These are phyloP conservation scores for Tagetes erecta DNA, from an alignment of 129 eudicot genomes.

Conservation along the genomic window DNA sequence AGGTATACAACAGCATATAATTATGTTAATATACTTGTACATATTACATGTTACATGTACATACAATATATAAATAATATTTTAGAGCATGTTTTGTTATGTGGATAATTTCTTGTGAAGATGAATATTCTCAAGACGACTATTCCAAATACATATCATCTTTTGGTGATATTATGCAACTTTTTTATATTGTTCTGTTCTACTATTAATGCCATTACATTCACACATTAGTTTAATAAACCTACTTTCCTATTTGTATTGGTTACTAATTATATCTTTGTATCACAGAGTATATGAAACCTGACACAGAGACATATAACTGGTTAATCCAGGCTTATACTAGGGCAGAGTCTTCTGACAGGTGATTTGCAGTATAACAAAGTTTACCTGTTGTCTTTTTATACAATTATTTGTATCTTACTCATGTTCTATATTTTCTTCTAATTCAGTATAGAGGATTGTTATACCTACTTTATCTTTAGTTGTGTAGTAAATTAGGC, in stretches of 20 bases:
- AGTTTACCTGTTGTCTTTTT: background rate
- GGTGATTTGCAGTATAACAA: slow-evolving; percentile 41
- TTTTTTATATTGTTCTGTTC: background rate
- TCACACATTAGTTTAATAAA: background rate
- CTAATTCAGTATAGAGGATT: background rate
- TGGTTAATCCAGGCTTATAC: slow-evolving; percentile 98
- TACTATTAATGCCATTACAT: background rate
- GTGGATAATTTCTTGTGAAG: too few species aligned
- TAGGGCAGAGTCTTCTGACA: slow-evolving; percentile 89
- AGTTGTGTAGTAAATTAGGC: background rate
- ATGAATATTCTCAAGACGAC: too few species aligned
- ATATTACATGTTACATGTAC: too few species aligned
- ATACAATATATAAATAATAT: too few species aligned
- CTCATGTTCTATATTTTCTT: background rate
- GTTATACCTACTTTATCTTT: background rate
- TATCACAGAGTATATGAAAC: slow-evolving; percentile 83
- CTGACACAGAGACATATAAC: slow-evolving; percentile 97
- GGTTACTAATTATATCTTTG: slow-evolving; percentile 27
- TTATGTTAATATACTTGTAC: background rate
- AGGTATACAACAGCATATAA: slow-evolving; percentile 41
- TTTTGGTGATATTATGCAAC: background rate
- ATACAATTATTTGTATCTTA: too few species aligned
- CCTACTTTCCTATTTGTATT: background rate
- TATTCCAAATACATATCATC: background rate
- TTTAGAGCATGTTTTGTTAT: too few species aligned